These are phyloP conservation scores for Neurospora sp. DNA, from an alignment of 495 filamentous ascomycete genomes.

Conservation along the genomic window DNA sequence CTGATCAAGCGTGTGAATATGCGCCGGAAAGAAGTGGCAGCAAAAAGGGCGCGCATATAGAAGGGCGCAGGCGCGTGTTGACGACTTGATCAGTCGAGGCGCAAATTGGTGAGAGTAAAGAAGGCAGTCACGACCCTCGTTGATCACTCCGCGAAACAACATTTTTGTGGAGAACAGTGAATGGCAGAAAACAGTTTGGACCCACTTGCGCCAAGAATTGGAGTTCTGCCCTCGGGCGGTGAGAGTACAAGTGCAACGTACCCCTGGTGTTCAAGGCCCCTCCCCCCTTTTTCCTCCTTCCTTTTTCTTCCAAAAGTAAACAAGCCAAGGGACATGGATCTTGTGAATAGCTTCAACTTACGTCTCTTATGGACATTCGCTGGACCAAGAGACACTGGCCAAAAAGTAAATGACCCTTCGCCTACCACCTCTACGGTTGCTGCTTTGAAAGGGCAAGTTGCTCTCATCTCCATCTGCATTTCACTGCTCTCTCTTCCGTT, in stretches of 20 bases:
- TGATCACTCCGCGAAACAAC: background rate
- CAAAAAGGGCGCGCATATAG: constrained; percentile 4
- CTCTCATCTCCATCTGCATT: background rate
- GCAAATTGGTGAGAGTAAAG: background rate
- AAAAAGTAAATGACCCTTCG: background rate
- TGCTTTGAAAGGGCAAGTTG: background rate
- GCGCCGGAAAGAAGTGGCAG: constrained; percentile 4
- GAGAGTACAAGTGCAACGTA: background rate
- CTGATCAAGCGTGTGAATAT: constrained; percentile 3
- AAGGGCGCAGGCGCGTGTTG: background rate
- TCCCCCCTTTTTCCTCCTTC: background rate
- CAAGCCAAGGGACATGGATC: background rate
- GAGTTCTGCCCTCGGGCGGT: background rate
- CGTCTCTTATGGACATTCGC: background rate
- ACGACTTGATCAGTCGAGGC: background rate
- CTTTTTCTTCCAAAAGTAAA: background rate
- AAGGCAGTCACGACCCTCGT: background rate
- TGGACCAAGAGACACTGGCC: background rate
- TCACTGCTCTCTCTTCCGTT: background rate
- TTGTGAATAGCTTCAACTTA: background rate
- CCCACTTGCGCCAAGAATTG: background rate
- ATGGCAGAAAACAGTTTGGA: background rate
- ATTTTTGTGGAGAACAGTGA: background rate
- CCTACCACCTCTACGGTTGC: background rate
- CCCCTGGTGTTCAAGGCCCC: background rate